A percentile compares a stretch with the other conserved stretches of the same genome.
These are phyloP conservation scores for Micractinium sp. DNA, from an alignment of 139 green algal genomes.

Conservation along the genomic window DNA sequence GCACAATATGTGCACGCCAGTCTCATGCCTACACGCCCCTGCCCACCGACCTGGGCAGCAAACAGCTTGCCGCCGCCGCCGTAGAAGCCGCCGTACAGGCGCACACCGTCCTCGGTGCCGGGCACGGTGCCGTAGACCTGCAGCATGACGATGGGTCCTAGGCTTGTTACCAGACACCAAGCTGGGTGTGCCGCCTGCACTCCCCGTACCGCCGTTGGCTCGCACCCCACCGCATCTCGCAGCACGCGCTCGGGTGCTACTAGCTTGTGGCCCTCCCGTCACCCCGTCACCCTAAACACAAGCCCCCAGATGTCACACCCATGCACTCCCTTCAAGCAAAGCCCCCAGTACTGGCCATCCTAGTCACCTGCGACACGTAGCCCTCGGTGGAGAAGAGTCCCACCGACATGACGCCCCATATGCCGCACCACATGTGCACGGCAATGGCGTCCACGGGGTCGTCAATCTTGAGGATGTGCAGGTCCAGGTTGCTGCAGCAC, in stretches of 20 bases:
- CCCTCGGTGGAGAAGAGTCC: conserved; percentile 37
- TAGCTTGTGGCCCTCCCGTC: no score
- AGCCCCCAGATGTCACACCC: no score
- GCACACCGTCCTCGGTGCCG: conserved; percentile 1
- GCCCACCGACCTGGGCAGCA: conserved; percentile 55
- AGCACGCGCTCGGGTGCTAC: no score
- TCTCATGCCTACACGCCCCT: neutral
- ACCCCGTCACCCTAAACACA: no score
- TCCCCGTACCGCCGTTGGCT: no score
- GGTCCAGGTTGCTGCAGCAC: conserved; percentile 38
- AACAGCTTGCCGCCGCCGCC: conserved; percentile 66
- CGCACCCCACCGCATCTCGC: no score
- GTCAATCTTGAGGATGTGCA: conserved; percentile 57
- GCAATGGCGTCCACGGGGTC: conserved; percentile 81
- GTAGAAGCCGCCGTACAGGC: conserved; percentile 60
- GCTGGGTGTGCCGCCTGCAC: no score
- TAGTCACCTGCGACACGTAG: conserved; percentile 20
- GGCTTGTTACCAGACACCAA: no score
- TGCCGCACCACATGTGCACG: conserved; percentile 77
- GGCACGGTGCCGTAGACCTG: neutral
- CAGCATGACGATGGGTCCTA: no score
- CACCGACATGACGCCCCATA: conserved; percentile 61
- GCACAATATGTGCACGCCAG: neutral
- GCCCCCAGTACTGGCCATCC: no score
- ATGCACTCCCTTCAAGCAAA: no score